phyloP scores from a whole-genome alignment of 139 green algal genomes.

The Tetraselmis striata region DNA sequence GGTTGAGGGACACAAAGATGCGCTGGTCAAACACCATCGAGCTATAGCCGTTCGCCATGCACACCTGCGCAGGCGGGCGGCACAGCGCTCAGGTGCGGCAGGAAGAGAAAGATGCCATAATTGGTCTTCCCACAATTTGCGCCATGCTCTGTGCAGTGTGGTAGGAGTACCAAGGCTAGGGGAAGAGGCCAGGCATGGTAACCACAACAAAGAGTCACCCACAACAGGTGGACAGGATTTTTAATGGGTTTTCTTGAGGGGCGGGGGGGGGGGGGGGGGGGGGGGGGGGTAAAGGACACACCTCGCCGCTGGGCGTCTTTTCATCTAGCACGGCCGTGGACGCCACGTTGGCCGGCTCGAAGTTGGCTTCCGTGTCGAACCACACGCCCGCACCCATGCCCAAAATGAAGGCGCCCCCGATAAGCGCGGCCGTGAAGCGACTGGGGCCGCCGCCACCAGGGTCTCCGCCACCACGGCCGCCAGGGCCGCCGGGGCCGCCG shows the following conservation, averaged over 20 bases:
- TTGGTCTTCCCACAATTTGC: neutral
- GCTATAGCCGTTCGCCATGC: conserved; percentile 92
- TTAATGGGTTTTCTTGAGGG: too few relatives aligned
- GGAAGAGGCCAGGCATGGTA: too few relatives aligned
- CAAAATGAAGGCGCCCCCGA: neutral
- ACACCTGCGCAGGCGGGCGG: conserved; percentile 43
- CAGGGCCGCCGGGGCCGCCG: neutral
- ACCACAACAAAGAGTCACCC: too few relatives aligned
- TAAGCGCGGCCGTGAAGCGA: neutral
- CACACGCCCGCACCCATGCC: conserved; percentile 46
- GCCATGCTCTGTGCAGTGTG: too few relatives aligned
- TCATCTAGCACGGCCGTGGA: conserved; percentile 91
- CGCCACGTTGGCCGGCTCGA: conserved; percentile 80
- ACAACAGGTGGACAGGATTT: too few relatives aligned
- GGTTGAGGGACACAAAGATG: conserved; percentile 97
- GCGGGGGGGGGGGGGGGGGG: too few relatives aligned
- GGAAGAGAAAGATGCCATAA: neutral
- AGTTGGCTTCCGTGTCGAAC: conserved; percentile 66
- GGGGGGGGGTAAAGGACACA: too few relatives aligned
- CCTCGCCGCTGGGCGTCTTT: conserved; percentile 85
- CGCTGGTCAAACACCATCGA: conserved; percentile 99
- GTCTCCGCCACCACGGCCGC: neutral
- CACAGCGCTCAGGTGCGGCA: too few relatives aligned
- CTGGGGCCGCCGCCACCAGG: neutral
- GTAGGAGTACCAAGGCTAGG: neutral